phyloP scores from a whole-genome alignment of 2,329 filamentous ascomycete species.

The Celoporthe dispersa region DNA sequence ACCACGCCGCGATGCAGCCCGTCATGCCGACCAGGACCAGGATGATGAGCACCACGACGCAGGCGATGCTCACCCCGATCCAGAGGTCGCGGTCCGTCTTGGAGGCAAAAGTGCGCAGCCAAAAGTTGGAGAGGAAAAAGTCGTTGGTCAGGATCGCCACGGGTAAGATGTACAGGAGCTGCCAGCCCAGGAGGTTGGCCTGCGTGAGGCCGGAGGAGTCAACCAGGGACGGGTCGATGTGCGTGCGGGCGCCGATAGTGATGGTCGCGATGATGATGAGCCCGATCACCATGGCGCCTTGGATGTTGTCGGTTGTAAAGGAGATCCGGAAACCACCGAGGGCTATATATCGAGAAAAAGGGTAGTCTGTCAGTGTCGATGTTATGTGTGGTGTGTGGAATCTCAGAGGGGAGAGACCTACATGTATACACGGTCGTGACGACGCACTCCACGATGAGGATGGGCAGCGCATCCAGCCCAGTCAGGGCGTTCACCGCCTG shows the following conservation, averaged over 20 bases:
- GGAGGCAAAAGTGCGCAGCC: constrained; percentile 82
- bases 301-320: constrained; percentile 82
- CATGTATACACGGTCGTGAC: constrained; percentile 85
- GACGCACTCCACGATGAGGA: constrained; percentile 76
- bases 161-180: constrained; percentile 82
- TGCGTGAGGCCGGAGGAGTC: constrained; percentile 71
- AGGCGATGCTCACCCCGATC: constrained; percentile 73
- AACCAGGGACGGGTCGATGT: constrained; percentile 72
- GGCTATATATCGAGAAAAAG: constrained; percentile 53
- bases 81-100: constrained; percentile 78
- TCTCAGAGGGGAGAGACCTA: constrained; percentile 38
- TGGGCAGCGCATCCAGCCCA: constrained; percentile 73
- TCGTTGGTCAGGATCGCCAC: constrained; percentile 82
- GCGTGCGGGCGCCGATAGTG: constrained; percentile 74
- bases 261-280: constrained; percentile 78
- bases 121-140: constrained; percentile 85
- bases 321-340: constrained; percentile 83
- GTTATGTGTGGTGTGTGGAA: no score
- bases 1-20: constrained; percentile 79
- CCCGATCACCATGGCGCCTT: constrained; percentile 76
- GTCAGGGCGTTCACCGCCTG: constrained; percentile 78
- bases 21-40: constrained; percentile 73
- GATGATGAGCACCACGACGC: constrained; percentile 67
- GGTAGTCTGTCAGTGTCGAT: no score
- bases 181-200: constrained; percentile 76